Percentiles rank a stretch among this genome's conserved stretches.
These are phyloP conservation scores for Eucalyptus marginata DNA, from an alignment of 345 rosid species.

Conservation along the genomic window DNA sequence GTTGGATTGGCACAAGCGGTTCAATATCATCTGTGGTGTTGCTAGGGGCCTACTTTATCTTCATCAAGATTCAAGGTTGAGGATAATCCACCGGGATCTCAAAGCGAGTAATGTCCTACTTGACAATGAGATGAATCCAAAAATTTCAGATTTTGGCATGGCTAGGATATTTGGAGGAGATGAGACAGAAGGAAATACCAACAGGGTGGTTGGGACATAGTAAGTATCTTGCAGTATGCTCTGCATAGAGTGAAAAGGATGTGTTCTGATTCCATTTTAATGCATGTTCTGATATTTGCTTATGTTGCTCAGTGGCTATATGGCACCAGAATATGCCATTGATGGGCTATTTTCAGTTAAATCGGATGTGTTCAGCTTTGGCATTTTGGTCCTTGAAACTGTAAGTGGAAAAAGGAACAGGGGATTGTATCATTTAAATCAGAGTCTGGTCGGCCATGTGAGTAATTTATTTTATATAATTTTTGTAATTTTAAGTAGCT, in stretches of 20 bases:
- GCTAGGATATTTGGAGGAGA: not conserved
- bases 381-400: slow-evolving; percentile 27
- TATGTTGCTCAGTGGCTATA: slow-evolving; percentile 16
- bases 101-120: not conserved
- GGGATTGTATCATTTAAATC: slow-evolving; percentile 17
- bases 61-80: not conserved
- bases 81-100: not conserved
- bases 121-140: not conserved
- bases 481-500: not conserved
- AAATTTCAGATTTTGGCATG: not conserved
- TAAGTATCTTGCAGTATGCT: not conserved
- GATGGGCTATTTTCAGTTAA: slow-evolving; percentile 25
- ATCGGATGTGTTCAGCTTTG: slow-evolving; percentile 32
- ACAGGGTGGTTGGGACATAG: not conserved
- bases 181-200: not conserved
- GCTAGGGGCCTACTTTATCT: not conserved
- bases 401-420: slow-evolving; percentile 23
- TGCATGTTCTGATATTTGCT: not conserved
- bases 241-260: not conserved
- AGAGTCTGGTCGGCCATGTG: slow-evolving; percentile 27
- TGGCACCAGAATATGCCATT: slow-evolving; percentile 39
- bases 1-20: not conserved
- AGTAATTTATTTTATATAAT: not conserved
- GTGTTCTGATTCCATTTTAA: accelerated
- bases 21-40: not conserved